Percentiles rank a stretch among this genome's conserved stretches.
Evolutionary conservation across 106 monocot species (phyloP).

Genomic region (Narthecium ossifragum): DNA sequence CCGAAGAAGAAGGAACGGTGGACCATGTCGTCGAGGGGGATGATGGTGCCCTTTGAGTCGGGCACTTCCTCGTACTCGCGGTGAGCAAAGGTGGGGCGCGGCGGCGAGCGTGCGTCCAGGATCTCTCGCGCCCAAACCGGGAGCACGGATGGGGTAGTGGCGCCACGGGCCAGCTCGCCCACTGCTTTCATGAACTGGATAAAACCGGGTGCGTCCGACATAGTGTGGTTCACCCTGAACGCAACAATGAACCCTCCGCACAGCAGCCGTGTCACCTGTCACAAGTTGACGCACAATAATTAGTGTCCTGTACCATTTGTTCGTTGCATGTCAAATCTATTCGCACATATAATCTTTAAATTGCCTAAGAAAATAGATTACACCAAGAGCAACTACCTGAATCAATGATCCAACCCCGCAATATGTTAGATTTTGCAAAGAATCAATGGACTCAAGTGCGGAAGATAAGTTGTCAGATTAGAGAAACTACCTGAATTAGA

Average conservation of each 20-base stretch:
- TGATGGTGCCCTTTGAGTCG: not conserved
- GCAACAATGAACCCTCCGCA: conserved; percentile 29
- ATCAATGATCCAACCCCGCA: too few species aligned
- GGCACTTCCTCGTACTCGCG: conserved; percentile 13
- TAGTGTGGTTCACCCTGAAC: conserved; percentile 24
- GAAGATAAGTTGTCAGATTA: not conserved
- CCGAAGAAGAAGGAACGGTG: conserved; percentile 19
- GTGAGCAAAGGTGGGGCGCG: not conserved
- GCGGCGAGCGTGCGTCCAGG: not conserved
- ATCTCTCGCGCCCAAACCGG: conserved; percentile 22
- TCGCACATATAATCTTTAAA: too few species aligned
- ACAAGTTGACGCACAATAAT: too few species aligned
- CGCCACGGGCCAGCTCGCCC: conserved; percentile 32
- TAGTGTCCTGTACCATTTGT: too few species aligned
- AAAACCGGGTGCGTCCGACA: conserved; percentile 26
- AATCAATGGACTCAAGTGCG: not conserved
- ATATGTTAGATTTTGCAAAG: too few species aligned
- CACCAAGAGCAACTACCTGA: too few species aligned
- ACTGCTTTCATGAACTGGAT: conserved; percentile 29
- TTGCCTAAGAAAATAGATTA: too few species aligned
- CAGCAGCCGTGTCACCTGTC: conserved; percentile 23
- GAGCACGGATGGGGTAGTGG: conserved; percentile 7
- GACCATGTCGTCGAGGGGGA: not conserved
- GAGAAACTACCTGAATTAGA: conserved; percentile 31
- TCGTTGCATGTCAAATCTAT: too few species aligned